These are phyloP conservation scores for Teratosphaeria nubilosa DNA, from an alignment of 2,329 filamentous ascomycete genomes.

Conservation along the genomic window DNA sequence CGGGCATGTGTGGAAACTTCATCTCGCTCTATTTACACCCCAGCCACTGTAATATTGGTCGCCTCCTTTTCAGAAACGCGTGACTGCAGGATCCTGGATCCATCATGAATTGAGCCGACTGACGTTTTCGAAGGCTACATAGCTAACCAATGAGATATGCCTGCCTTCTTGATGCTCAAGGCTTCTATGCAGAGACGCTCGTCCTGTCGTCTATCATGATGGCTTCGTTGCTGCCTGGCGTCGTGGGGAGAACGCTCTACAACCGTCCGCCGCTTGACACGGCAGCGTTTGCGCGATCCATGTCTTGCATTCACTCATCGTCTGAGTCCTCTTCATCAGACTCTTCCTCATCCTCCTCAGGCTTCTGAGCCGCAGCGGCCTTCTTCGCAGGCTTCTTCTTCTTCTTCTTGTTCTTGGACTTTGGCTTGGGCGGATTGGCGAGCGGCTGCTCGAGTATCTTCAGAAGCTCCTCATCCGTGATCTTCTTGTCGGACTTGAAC, in stretches of 20 bases:
- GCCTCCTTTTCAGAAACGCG: neutral
- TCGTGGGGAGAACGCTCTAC: neutral
- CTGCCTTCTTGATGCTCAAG: neutral
- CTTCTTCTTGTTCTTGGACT: slow-evolving; percentile 87
- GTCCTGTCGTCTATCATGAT: neutral
- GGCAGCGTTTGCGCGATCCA: neutral
- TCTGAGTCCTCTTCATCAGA: slow-evolving; percentile 20
- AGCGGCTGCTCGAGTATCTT: slow-evolving; percentile 88
- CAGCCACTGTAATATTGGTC: neutral
- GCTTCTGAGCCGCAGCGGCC: slow-evolving; percentile 36
- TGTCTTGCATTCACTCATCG: slow-evolving; percentile 8
- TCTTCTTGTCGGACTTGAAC: slow-evolving; percentile 95
- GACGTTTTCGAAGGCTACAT: neutral
- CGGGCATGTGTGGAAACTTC: neutral
- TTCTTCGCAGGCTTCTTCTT: slow-evolving; percentile 60
- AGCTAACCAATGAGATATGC: neutral
- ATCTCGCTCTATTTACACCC: neutral
- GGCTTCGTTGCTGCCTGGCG: neutral
- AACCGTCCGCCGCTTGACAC: neutral
- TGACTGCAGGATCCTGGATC: neutral
- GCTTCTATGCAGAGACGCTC: neutral
- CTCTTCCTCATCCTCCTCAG: slow-evolving; percentile 18
- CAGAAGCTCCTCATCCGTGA: slow-evolving; percentile 87
- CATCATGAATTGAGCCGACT: neutral
- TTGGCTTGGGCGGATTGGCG: slow-evolving; percentile 49